Evolutionary conservation across 805 yeast species (phyloP), one percentile per base, ranked within the genome.

Genomic region (Saturnispora ahearnii): DNA sequence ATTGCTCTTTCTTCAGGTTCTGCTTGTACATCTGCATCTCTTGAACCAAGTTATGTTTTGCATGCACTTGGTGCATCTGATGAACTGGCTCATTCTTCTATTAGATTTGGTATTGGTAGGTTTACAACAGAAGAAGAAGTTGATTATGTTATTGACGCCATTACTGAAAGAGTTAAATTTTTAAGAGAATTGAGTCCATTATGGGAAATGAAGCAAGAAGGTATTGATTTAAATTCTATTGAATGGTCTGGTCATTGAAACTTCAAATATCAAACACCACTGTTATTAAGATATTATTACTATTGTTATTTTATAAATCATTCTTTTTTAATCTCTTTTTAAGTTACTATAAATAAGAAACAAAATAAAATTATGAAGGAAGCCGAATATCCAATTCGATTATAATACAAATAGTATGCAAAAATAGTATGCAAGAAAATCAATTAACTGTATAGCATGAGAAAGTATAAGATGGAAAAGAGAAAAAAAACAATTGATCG

Each of bases 181-280:
- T 77, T 93, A 64, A 81, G 99, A 69, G 91, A 89, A 62, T 75
- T 93, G 70, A 82, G 93, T 51, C 99, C 99, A 45, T 74, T 93
- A 60, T 93, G 98, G 98, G 99, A 93, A 72, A 90, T 93, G 98
- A 96, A 88, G 51, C 96, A 93, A 69, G 98, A 93, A 57, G 99
- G 99, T 58, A 91, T 93, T 61, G 99, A 93, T 64, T 74, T 93
- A 66, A 78, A 84, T 62, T 77, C 95, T 32, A 93, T 93, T 61
- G 95, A 93, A 72, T 93, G 99, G 99, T 87, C 96, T 53, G 98
- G 96, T 57, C 99, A 93, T 70, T 93, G 38, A 22, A 38, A 11
- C 22, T 12, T 22, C 29, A 26, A 3, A 38, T 12, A 29, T 9
- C 9, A 36, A 4, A 36, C 15, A 18, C 12, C 8, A 36, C 40